Base-by-base conservation (phyloP, 202 grass and related monocot genomes). In the Schoenoplectus triqueter region DNA sequence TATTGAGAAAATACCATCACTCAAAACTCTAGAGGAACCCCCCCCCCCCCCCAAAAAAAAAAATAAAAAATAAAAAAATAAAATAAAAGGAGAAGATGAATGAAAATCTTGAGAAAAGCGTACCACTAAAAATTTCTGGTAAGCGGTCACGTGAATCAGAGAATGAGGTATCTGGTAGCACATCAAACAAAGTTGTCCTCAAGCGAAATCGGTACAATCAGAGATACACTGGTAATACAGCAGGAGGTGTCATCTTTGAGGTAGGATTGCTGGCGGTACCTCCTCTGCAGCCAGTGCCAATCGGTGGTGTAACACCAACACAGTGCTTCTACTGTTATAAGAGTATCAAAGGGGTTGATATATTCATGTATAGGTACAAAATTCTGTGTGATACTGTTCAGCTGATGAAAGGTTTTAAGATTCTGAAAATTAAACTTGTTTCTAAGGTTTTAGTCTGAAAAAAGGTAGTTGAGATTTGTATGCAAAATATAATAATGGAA, bases 341-440 rank as follows among this genome's bases (percentile, higher is more conserved):
- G 78, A 65, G 6, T 5, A 22, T 81, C 1, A 11, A 6, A 49
- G 78, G n/a, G 5, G 4, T 40, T 11, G 60, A 81, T 64, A 65
- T 81, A 65, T 81, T 65, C 41, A 81, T 81, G 79, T 81, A 81
- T 81, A 63, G 79, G 79, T 81, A 81, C 63, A 66, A 66, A 49
- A 50, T 66, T 7, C 7, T 81, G 4, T 66, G 31, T 75, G n/a
- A 54, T 22, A 42, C 19, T 50, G 70, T 74, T 74, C 2, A 45
- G 42, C 19, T 74, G 70, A 51, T 48, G 10, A 19, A 47, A 18
- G 10, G 13, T 59, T 74, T 51, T 74, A 74, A 50, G 14, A 15
- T 51, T 19, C 18, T 74, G 45, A 59, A 75, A 75, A 19, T 8
- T 75, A 49, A 48, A 22, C 8, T 7, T 78, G 40, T 39, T 56